These are phyloP conservation scores for Paecilomyces niveus DNA, from an alignment of 2,329 filamentous ascomycete genomes.

Conservation along the genomic window DNA sequence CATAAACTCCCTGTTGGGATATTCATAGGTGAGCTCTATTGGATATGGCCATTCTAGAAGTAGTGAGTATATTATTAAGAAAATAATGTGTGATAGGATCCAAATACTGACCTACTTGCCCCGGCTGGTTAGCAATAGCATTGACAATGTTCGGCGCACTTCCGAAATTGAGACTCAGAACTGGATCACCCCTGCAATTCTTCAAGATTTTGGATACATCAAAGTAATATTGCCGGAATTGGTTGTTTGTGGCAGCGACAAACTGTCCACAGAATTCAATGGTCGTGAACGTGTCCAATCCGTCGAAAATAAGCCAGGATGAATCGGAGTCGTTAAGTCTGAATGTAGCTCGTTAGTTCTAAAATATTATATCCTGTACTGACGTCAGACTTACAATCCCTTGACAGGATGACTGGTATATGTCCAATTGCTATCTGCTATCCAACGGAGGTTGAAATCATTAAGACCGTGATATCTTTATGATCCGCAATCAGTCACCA, in stretches of 20 bases:
- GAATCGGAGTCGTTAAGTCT: constrained; percentile 21
- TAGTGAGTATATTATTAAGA: not conserved
- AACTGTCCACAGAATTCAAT: constrained; percentile 49
- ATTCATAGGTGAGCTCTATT: constrained; percentile 46
- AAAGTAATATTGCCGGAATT: constrained; percentile 57
- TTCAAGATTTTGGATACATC: constrained; percentile 45
- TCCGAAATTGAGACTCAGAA: constrained; percentile 49
- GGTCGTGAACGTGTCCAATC: constrained; percentile 54
- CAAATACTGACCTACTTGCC: constrained; percentile 34
- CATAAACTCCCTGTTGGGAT: constrained; percentile 49
- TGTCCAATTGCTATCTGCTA: constrained; percentile 54
- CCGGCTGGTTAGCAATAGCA: constrained; percentile 44
- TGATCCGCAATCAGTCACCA: constrained; percentile 2
- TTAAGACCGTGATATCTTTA: constrained; percentile 47
- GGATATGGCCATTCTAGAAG: constrained; percentile 41
- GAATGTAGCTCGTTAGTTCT: constrained; percentile 9
- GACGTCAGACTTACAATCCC: constrained; percentile 28
- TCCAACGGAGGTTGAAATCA: constrained; percentile 55
- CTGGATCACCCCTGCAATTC: constrained; percentile 33
- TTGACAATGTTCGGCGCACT: constrained; percentile 50
- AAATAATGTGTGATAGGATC: too few relatives aligned
- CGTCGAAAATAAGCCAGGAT: constrained; percentile 55
- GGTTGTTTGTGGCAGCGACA: constrained; percentile 53
- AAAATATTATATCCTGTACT: not conserved
- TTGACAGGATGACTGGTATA: constrained; percentile 46